Evolutionary conservation across 2,329 filamentous ascomycete species (phyloP).

Genomic region (Triangularia setosa): DNA sequence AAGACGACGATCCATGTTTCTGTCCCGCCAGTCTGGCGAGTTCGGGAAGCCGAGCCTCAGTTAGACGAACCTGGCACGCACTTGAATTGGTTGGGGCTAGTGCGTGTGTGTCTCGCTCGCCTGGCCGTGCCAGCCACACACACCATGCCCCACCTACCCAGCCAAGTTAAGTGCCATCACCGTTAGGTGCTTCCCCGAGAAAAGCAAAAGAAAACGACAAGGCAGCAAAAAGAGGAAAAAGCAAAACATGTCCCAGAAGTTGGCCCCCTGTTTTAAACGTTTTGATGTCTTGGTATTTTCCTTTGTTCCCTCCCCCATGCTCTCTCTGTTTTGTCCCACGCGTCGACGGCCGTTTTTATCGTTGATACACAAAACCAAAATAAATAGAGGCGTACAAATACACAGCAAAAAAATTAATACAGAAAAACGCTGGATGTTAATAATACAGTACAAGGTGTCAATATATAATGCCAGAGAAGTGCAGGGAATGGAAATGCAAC

Average conservation of each 20-base stretch:
- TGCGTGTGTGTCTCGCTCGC: too few species aligned
- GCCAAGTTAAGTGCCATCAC: conserved; percentile 5
- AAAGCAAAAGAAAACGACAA: neutral
- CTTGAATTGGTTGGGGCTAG: too few species aligned
- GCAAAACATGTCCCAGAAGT: conserved; percentile 4
- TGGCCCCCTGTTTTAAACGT: neutral
- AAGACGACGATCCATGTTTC: conserved; percentile 9
- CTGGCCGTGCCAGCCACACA: neutral
- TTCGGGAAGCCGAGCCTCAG: conserved; percentile 23
- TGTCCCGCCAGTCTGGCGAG: conserved; percentile 13
- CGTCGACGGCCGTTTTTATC: neutral
- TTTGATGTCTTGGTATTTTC: neutral
- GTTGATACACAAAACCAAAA: neutral
- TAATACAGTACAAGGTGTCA: conserved; percentile 3
- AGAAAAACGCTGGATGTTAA: neutral
- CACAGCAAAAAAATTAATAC: conserved; percentile 3
- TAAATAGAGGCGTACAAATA: conserved; percentile 7
- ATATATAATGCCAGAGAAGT: conserved; percentile 9
- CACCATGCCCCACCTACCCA: conserved; percentile 6
- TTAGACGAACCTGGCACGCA: conserved; percentile 13
- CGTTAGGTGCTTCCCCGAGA: conserved; percentile 6
- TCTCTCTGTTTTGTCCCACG: neutral
- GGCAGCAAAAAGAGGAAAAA: neutral
- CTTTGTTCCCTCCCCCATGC: neutral
- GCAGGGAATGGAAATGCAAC: neutral